A percentile compares a stretch with the other conserved stretches of the same genome.
Conservation (phyloP, 73 alveolate genomes). For the Symbiodinium natans region DNA sequence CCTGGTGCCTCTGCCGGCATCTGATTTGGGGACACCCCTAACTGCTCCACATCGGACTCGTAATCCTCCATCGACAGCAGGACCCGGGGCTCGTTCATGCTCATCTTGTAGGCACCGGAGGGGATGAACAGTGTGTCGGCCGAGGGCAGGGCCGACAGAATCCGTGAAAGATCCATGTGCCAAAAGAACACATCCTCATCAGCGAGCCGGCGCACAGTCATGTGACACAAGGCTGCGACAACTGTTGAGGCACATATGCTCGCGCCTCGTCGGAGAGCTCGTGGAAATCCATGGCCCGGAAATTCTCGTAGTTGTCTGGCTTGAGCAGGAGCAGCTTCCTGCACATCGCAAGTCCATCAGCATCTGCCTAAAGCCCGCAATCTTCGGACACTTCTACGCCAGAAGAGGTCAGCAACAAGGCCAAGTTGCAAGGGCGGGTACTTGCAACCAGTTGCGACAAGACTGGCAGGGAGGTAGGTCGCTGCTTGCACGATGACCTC, state of each 20-base stretch:
- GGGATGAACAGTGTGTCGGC: slow-evolving; percentile 87
- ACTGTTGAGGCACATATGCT: too few relatives aligned
- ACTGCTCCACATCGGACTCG: slow-evolving; percentile 44
- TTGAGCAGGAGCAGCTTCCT: slow-evolving; percentile 60
- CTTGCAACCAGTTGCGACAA: background rate
- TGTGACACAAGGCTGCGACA: background rate
- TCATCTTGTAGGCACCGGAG: slow-evolving; percentile 63
- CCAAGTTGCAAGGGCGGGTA: background rate
- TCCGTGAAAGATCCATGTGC: slow-evolving; percentile 40
- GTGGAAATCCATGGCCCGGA: slow-evolving; percentile 78
- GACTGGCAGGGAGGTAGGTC: slow-evolving; percentile 48
- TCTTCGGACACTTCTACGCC: background rate
- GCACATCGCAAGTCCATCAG: background rate
- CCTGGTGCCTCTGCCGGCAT: background rate
- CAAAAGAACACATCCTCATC: slow-evolving; percentile 39
- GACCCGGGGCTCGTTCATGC: slow-evolving; percentile 22
- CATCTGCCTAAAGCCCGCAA: background rate
- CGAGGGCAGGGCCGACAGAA: slow-evolving; percentile 34
- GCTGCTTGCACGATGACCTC: slow-evolving; percentile 45
- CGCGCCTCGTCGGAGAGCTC: slow-evolving; percentile 41
- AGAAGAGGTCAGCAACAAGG: background rate
- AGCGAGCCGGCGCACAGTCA: background rate
- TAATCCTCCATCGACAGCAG: slow-evolving; percentile 43
- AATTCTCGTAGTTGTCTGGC: slow-evolving; percentile 87
- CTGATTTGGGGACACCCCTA: slow-evolving; percentile 45